Evolutionary conservation across 1,284 basidiomycete species (phyloP).

Genomic region (Malassezia psittaci): DNA sequence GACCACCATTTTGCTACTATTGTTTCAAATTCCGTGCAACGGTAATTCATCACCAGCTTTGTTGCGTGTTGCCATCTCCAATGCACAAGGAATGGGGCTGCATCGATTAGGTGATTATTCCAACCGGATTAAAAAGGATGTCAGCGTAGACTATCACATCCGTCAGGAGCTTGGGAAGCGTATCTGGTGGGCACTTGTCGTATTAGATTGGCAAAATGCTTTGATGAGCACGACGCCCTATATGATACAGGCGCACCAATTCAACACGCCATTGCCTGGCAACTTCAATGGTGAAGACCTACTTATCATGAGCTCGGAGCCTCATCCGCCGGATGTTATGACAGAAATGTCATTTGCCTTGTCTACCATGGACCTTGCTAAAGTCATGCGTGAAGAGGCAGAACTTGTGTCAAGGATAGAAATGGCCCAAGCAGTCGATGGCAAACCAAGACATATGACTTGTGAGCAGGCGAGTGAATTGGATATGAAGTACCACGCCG

Average conservation of each 20-base stretch:
- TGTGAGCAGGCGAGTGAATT: slow-evolving; percentile 22
- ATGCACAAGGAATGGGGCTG: slow-evolving; percentile 39
- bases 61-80: slow-evolving; percentile 35
- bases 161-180: slow-evolving; percentile 39
- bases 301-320: slow-evolving; percentile 23
- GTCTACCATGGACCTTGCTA: slow-evolving; percentile 26
- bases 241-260: slow-evolving; percentile 27
- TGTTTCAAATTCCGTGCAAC: slow-evolving; percentile 20
- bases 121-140: slow-evolving; percentile 26
- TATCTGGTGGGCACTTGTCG: slow-evolving; percentile 41
- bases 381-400: slow-evolving; percentile 28
- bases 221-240: not conserved
- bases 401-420: slow-evolving; percentile 28
- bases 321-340: slow-evolving; percentile 24
- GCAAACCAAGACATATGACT: slow-evolving; percentile 21
- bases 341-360: slow-evolving; percentile 41
- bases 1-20: slow-evolving; percentile 32
- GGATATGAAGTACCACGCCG: slow-evolving; percentile 26
- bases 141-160: slow-evolving; percentile 24
- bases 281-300: slow-evolving; percentile 45
- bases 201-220: slow-evolving; percentile 28
- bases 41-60: slow-evolving; percentile 19
- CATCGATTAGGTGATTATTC: slow-evolving; percentile 37
- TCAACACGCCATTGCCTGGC: slow-evolving; percentile 42
- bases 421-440: slow-evolving; percentile 19